These are phyloP conservation scores for Akanthomyces dipterigenus DNA, from an alignment of 2,329 filamentous ascomycete species.

Conservation along the genomic window DNA sequence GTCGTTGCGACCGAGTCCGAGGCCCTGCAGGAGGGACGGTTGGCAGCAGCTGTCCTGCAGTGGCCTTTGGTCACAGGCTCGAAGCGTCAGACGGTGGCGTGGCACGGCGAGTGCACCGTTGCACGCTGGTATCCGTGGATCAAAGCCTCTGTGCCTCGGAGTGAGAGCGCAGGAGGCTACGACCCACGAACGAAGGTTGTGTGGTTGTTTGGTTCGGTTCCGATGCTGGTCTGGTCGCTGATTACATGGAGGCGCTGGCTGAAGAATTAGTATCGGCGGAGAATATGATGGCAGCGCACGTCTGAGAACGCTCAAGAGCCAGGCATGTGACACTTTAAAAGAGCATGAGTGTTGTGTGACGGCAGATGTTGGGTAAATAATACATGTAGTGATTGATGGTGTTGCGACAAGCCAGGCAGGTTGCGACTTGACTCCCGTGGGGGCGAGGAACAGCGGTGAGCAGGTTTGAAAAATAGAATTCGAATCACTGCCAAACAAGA, in stretches of 20 bases:
- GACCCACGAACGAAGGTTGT: conserved; percentile 16
- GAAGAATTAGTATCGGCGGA: neutral
- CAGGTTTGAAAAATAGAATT: neutral
- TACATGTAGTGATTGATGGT: neutral
- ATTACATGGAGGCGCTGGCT: conserved; percentile 10
- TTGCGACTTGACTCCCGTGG: neutral
- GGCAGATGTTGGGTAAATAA: neutral
- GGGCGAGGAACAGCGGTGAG: neutral
- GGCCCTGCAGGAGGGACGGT: conserved; percentile 18
- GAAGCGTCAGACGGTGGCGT: conserved; percentile 23
- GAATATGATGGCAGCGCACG: neutral
- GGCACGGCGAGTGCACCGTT: conserved; percentile 35
- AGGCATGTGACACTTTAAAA: neutral
- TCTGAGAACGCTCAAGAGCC: neutral
- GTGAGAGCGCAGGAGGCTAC: conserved; percentile 19
- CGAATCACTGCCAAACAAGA: neutral
- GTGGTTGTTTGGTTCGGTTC: neutral
- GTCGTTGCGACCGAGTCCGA: conserved; percentile 11
- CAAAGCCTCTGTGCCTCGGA: conserved; percentile 22
- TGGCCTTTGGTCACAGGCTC: conserved; percentile 14
- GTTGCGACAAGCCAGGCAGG: neutral
- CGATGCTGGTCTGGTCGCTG: neutral
- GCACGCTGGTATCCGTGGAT: conserved; percentile 26
- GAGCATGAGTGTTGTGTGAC: conserved; percentile 2
- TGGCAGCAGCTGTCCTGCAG: conserved; percentile 18